These are phyloP conservation scores for Paecilomyces fulvus DNA, from an alignment of 2,329 filamentous ascomycete genomes.

Conservation along the genomic window DNA sequence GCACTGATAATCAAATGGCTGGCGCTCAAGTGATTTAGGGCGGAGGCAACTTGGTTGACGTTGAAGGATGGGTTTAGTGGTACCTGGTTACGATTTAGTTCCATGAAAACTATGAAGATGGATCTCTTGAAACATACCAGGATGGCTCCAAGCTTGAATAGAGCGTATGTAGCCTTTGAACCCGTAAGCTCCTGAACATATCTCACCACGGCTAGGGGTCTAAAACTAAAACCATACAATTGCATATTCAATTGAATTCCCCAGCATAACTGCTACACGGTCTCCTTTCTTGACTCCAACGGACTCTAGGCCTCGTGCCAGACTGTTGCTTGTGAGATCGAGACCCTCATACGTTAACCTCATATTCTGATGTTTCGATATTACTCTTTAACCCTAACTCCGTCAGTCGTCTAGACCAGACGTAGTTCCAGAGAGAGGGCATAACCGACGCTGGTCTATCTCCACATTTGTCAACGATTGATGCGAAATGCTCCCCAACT, in stretches of 20 bases:
- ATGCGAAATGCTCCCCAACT: constrained; percentile 38
- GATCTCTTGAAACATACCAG: constrained; percentile 44
- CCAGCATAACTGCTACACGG: constrained; percentile 75
- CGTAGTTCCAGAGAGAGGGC: neutral
- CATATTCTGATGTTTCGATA: constrained; percentile 53
- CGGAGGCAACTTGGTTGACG: constrained; percentile 64
- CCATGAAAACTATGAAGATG: neutral
- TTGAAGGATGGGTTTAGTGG: constrained; percentile 90
- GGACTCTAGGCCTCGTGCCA: constrained; percentile 62
- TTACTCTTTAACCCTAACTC: constrained; percentile 34
- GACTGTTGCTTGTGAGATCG: constrained; percentile 64
- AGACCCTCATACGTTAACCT: constrained; percentile 66
- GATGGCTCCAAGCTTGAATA: constrained; percentile 91
- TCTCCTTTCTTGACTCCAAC: constrained; percentile 73
- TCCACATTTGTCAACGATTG: constrained; percentile 35
- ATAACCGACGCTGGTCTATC: constrained; percentile 45
- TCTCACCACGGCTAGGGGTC: neutral
- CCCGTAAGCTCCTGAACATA: constrained; percentile 7
- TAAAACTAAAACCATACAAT: constrained; percentile 42
- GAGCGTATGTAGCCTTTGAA: constrained; percentile 60
- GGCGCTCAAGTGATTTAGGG: constrained; percentile 65
- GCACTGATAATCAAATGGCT: constrained; percentile 74
- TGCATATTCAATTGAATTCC: constrained; percentile 77
- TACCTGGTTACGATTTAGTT: constrained; percentile 41
- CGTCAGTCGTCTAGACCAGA: constrained; percentile 1